phyloP scores from a whole-genome alignment of 306 rosid species.

The Prosopis cineraria region DNA sequence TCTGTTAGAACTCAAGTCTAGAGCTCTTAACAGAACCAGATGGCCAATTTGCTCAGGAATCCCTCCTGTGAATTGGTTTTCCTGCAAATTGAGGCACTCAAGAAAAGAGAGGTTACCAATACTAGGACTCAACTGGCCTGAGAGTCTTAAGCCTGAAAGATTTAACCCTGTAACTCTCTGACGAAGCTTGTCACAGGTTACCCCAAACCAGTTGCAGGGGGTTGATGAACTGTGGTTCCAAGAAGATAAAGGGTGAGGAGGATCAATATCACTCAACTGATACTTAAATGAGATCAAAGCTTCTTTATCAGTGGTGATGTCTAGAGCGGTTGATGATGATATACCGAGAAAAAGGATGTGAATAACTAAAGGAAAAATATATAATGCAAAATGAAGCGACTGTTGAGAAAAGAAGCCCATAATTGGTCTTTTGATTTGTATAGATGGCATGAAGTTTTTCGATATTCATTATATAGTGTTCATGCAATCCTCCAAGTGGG shows the following conservation, averaged over 20 bases:
- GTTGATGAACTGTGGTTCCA: slow-evolving; percentile 51
- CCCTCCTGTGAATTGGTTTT: slow-evolving; percentile 49
- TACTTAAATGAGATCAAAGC: slow-evolving; percentile 65
- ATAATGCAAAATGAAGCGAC: slow-evolving; percentile 22
- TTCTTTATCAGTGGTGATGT: slow-evolving; percentile 54
- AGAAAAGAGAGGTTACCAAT: slow-evolving; percentile 66
- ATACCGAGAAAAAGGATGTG: slow-evolving; percentile 24
- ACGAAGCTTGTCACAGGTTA: slow-evolving; percentile 44
- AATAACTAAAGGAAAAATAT: slow-evolving; percentile 2
- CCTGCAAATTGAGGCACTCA: slow-evolving; percentile 46
- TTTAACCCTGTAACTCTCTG: slow-evolving; percentile 51
- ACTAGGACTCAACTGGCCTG: slow-evolving; percentile 52
- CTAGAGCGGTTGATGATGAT: slow-evolving; percentile 42
- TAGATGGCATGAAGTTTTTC: slow-evolving; percentile 13
- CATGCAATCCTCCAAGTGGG: neutral
- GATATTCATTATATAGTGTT: neutral
- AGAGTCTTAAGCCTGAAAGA: slow-evolving; percentile 55
- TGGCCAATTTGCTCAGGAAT: slow-evolving; percentile 55
- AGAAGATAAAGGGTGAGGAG: slow-evolving; percentile 34
- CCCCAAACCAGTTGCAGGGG: slow-evolving; percentile 72
- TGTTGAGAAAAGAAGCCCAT: slow-evolving; percentile 42
- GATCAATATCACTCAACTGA: slow-evolving; percentile 29
- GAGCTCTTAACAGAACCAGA: slow-evolving; percentile 43
- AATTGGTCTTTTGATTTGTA: slow-evolving; percentile 7
- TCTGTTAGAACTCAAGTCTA: slow-evolving; percentile 57